phyloP scores from a whole-genome alignment of 176 grass and related monocot genomes.

The Juncus effusus region DNA sequence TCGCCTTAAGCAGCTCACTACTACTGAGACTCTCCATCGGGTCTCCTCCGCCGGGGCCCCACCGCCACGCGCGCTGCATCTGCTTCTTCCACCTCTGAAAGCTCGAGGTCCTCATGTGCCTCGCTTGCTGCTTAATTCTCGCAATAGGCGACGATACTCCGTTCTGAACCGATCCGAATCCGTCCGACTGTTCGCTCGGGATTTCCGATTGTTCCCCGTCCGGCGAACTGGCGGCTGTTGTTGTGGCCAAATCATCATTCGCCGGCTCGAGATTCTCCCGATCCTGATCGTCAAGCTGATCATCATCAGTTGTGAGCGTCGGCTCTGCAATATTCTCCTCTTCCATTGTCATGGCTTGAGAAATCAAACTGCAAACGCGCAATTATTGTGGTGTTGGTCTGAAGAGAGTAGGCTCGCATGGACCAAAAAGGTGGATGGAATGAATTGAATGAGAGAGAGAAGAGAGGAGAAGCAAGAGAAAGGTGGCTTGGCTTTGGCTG shows the following conservation, averaged over 20 bases:
- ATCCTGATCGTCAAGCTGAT: background rate
- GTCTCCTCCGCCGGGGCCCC: constrained; percentile 49
- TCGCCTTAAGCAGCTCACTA: constrained; percentile 49
- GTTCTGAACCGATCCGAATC: constrained; percentile 14
- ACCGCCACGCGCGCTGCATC: constrained; percentile 85
- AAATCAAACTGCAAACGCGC: background rate
- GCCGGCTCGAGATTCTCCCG: no score
- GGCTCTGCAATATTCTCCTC: constrained; percentile 16
- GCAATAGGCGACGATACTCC: constrained; percentile 26
- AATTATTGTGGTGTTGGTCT: no score
- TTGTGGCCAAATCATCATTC: constrained; percentile 11
- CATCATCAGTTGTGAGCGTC: constrained; percentile 4
- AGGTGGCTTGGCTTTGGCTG: no score
- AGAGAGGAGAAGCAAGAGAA: no score
- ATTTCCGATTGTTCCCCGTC: constrained; percentile 16
- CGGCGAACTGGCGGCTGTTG: background rate
- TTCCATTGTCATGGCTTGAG: constrained; percentile 21
- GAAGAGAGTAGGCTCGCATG: no score
- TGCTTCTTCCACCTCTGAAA: constrained; percentile 84
- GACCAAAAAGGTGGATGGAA: background rate
- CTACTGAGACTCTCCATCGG: constrained; percentile 28
- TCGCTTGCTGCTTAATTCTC: constrained; percentile 41
- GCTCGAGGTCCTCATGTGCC: constrained; percentile 63
- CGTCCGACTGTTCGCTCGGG: constrained; percentile 23
- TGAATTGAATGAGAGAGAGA: no score